Percentiles rank a stretch among this genome's conserved stretches.
Evolutionary conservation across 805 yeast genomes (phyloP).

Genomic region (Myxozyma monticola): DNA sequence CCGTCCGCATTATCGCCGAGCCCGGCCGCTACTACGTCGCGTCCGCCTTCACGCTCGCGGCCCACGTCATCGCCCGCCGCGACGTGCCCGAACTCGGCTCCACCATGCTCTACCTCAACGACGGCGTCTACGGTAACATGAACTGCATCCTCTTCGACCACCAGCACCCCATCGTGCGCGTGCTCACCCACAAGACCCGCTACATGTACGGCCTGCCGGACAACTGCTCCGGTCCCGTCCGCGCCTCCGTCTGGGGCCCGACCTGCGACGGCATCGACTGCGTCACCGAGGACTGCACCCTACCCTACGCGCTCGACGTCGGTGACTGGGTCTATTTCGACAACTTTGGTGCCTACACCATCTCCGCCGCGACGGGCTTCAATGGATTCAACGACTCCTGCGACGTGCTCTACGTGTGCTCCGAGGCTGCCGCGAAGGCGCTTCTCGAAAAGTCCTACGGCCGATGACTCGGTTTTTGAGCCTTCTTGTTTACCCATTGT

Average conservation of each 20-base stretch:
- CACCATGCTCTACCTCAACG: conserved; percentile 84
- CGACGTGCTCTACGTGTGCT: conserved; percentile 63
- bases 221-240: conserved; percentile 32
- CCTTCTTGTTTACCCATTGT: background rate
- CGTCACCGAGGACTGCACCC: conserved; percentile 52
- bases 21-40: conserved; percentile 92
- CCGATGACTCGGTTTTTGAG: background rate
- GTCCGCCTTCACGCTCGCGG: conserved; percentile 78
- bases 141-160: conserved; percentile 93
- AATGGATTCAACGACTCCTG: conserved; percentile 74
- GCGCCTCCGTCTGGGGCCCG: conserved; percentile 89
- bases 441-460: conserved; percentile 10
- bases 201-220: conserved; percentile 39
- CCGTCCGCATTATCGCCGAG: conserved; percentile 75
- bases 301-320: conserved; percentile 63
- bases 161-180: conserved; percentile 71
- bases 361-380: conserved; percentile 87
- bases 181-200: conserved; percentile 56
- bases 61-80: conserved; percentile 84
- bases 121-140: conserved; percentile 94
- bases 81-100: conserved; percentile 41
- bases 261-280: conserved; percentile 97
- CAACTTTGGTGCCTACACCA: conserved; percentile 86
- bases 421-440: conserved; percentile 36
- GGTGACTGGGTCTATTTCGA: conserved; percentile 94